Conservation (phyloP, 2,329 filamentous ascomycete species). For the Penicillium crustosum region DNA sequence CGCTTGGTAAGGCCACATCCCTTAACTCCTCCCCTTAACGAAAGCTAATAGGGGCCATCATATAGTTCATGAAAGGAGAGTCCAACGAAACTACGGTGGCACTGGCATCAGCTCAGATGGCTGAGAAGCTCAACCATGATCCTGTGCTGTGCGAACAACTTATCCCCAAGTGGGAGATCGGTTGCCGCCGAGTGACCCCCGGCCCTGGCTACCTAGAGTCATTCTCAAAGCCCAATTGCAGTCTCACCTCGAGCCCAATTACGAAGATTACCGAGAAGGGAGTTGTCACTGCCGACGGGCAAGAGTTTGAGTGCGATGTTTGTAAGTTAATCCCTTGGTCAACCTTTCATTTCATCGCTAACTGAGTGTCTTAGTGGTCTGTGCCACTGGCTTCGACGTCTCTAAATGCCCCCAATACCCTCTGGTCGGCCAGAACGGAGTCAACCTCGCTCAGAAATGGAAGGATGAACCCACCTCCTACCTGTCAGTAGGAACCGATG, state of each 20-base stretch:
- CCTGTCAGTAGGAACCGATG: constrained; percentile 24
- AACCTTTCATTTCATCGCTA: background rate
- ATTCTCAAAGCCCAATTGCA: constrained; percentile 19
- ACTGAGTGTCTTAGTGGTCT: constrained; percentile 20
- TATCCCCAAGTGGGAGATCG: constrained; percentile 28
- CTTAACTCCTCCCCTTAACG: too few species aligned
- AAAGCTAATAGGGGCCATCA: background rate
- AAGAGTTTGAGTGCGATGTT: constrained; percentile 16
- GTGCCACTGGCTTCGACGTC: constrained; percentile 45
- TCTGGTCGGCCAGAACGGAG: constrained; percentile 31
- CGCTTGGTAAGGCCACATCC: background rate
- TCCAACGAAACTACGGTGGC: background rate
- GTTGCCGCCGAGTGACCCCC: constrained; percentile 25
- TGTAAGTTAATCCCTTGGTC: background rate
- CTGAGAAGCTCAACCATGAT: background rate
- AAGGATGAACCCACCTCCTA: constrained; percentile 27
- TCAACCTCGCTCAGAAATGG: constrained; percentile 29
- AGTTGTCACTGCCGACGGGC: constrained; percentile 19
- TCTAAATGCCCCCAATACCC: constrained; percentile 38
- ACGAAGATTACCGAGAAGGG: constrained; percentile 17
- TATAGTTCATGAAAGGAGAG: background rate
- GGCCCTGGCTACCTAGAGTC: constrained; percentile 30
- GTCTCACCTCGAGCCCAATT: background rate
- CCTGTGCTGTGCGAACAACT: constrained; percentile 22
- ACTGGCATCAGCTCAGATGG: background rate